phyloP scores from a whole-genome alignment of 805 yeast genomes.

The Kodamaea lidongshanica region DNA sequence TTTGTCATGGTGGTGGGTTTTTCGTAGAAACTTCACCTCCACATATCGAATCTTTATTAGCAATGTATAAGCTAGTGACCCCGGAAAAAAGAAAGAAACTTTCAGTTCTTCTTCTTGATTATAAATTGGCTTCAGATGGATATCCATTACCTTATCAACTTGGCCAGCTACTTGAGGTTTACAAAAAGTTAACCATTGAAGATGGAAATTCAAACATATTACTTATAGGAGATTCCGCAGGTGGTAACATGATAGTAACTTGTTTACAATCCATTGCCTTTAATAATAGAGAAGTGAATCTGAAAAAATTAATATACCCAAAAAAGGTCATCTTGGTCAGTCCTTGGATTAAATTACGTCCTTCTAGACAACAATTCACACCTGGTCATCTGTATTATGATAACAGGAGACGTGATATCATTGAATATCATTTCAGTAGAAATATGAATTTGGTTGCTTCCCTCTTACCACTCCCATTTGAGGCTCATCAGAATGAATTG shows the following conservation, averaged over 20 bases:
- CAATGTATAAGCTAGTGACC: conserved; percentile 24
- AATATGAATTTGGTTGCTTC: conserved; percentile 4
- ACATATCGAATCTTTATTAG: conserved; percentile 26
- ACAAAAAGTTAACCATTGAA: conserved; percentile 14
- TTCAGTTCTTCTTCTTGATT: conserved; percentile 21
- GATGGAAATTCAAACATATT: conserved; percentile 24
- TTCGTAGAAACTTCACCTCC: conserved; percentile 23
- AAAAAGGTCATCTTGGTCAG: conserved; percentile 22
- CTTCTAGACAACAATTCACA: conserved; percentile 14
- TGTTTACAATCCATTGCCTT: conserved; percentile 19
- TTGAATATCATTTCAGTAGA: conserved; percentile 5
- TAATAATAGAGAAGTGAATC: too few relatives aligned
- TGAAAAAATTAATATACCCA: conserved; percentile 21
- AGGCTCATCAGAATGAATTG: conserved; percentile 6
- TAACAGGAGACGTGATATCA: conserved; percentile 14
- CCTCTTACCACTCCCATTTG: conserved; percentile 3
- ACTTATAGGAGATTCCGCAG: conserved; percentile 40
- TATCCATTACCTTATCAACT: conserved; percentile 29
- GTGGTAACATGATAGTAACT: conserved; percentile 31
- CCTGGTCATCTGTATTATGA: conserved; percentile 34
- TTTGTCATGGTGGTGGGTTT: conserved; percentile 38
- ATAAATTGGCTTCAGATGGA: conserved; percentile 24
- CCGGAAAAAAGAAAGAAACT: conserved; percentile 14
- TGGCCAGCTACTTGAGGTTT: conserved; percentile 24
- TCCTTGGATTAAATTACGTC: conserved; percentile 35